These are phyloP conservation scores for Imleria badia DNA, from an alignment of 768 basidiomycete genomes.

Conservation along the genomic window DNA sequence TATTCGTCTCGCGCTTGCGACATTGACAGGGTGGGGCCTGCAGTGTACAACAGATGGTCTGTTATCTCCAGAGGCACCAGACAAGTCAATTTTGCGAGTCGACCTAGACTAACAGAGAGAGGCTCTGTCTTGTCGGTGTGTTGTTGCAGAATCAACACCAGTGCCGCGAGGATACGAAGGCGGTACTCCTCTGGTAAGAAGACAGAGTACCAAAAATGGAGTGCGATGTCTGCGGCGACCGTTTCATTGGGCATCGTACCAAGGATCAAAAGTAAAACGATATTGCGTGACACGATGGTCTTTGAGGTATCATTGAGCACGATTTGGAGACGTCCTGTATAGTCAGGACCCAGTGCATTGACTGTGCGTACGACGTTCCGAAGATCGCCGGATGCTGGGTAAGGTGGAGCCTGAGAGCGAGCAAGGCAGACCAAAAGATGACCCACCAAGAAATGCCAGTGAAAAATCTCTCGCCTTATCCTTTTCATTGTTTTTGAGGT, in stretches of 20 bases:
- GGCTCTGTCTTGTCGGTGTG: slow-evolving; percentile 13
- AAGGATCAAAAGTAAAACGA: slow-evolving; percentile 42
- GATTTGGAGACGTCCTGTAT: slow-evolving; percentile 38
- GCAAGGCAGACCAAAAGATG: neutral
- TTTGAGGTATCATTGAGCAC: slow-evolving; percentile 42
- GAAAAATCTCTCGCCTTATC: slow-evolving; percentile 19
- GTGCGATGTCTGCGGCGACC: slow-evolving; percentile 41
- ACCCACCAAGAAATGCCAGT: slow-evolving; percentile 23
- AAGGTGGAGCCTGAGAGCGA: neutral
- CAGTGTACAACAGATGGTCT: slow-evolving; percentile 30
- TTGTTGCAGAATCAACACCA: slow-evolving; percentile 17
- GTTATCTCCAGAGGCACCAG: slow-evolving; percentile 24
- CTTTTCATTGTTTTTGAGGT: slow-evolving; percentile 23
- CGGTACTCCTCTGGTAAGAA: slow-evolving; percentile 37
- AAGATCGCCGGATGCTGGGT: slow-evolving; percentile 45
- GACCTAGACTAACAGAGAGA: slow-evolving; percentile 11
- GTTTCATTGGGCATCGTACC: slow-evolving; percentile 30
- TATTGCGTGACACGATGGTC: slow-evolving; percentile 35
- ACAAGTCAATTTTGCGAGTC: slow-evolving; percentile 20
- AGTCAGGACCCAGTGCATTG: slow-evolving; percentile 41
- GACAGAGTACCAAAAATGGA: slow-evolving; percentile 49
- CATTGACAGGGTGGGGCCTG: slow-evolving; percentile 21
- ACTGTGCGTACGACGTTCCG: slow-evolving; percentile 43
- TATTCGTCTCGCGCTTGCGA: slow-evolving; percentile 30
- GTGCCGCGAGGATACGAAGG: slow-evolving; percentile 15